Evolutionary conservation across 1,139 yeast species (phyloP), one percentile per base, ranked within the genome.

Genomic region (Hemisphaericaspora lyxosophila): DNA sequence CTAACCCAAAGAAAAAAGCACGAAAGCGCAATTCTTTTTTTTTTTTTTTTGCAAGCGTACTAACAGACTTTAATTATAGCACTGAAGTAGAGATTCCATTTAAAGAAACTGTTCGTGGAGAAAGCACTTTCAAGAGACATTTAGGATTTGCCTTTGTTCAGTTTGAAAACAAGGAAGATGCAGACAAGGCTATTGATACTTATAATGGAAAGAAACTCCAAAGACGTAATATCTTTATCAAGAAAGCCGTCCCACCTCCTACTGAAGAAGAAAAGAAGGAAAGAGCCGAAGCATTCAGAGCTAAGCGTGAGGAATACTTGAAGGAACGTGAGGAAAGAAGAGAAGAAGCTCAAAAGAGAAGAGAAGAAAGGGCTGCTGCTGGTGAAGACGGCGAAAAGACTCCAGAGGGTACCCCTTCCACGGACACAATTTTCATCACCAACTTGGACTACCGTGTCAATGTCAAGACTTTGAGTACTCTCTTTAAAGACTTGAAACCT

Each of bases 91-190:
- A 66, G 42, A 67, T 70, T 43, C 76, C 76, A 24, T 61, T 62
- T 45, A 69, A 67, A 49, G 56, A 61, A 29, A 53, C 55, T 39
- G 54, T 56, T 36, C 61, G 63, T 35, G 62, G 62, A 35, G 62
- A 59, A 31, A 61, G 59, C 47, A 52, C 62, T 27, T 55, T 59
- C 43, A 60, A 60, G 45, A 67, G 64, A 48, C 70, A 63, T 41
- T 63, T 75, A 40, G 82, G 82, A 8, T 75, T 73, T 57, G 82
- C 79, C 12, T 77, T 74, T 56, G 76, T 74, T 39, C 71, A 76
- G 49, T 75, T 77, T 50, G 65, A 60, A 35, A 50, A 62, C 36
- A 83, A 64, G 43, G 67, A 63, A 22, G 73, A 73, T 26, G 80
- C 80, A 5, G 70, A 66, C 41, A 58, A 56, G 46, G 82, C 80